These are phyloP conservation scores for Linum usitatissimum DNA, from an alignment of 345 rosid species.

Conservation along the genomic window DNA sequence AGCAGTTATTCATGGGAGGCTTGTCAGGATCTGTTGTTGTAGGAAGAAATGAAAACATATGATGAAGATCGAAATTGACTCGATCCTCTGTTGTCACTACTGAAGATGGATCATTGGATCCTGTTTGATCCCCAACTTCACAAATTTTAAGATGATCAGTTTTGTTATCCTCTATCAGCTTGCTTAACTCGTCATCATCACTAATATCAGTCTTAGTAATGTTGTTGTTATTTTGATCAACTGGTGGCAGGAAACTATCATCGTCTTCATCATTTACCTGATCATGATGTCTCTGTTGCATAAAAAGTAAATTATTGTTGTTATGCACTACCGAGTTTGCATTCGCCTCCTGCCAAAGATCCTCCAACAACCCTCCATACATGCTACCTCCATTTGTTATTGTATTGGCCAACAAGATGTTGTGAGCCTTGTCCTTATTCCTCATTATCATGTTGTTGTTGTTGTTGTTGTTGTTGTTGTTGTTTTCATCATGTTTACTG, in stretches of 20 bases:
- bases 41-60: background rate
- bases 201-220: background rate
- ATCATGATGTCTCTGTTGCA: no score
- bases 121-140: background rate
- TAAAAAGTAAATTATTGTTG: no score
- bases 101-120: background rate
- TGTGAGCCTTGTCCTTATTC: no score
- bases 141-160: background rate
- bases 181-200: background rate
- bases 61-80: background rate
- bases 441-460: background rate
- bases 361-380: background rate
- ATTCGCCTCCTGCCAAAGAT: background rate
- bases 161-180: background rate
- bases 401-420: background rate
- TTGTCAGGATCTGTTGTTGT: background rate
- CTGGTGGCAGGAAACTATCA: background rate
- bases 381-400: background rate
- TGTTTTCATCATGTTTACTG: background rate
- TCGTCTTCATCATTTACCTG: background rate
- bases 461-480: background rate
- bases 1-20: background rate
- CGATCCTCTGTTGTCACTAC: background rate
- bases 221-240: background rate
- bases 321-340: background rate